Conservation (phyloP, 2,329 filamentous ascomycete species). For the Boeremia lycopersici region DNA sequence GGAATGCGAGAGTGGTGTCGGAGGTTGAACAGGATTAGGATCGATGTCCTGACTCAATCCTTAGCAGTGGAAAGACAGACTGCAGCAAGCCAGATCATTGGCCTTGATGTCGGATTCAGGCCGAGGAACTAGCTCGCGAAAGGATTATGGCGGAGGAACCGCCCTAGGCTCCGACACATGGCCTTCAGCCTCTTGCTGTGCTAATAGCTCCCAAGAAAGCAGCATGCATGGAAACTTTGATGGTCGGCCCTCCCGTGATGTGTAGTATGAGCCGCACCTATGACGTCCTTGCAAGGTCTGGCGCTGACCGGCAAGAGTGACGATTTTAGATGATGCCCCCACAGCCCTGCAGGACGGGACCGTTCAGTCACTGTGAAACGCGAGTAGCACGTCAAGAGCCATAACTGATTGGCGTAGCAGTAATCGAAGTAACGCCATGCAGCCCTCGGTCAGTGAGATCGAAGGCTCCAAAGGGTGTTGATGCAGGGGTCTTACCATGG, state of each 20-base stretch:
- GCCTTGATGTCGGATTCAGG: conserved; percentile 2
- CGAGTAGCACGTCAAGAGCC: conserved; percentile 7
- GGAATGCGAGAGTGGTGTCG: conserved; percentile 5
- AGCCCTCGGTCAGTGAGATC: conserved; percentile 21
- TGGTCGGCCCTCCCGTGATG: conserved; percentile 39
- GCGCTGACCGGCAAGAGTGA: conserved; percentile 25
- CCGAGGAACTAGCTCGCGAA: conserved; percentile 10
- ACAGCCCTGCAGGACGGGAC: conserved; percentile 25
- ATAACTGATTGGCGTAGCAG: conserved; percentile 15
- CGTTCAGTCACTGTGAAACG: conserved; percentile 10
- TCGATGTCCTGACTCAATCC: conserved; percentile 9
- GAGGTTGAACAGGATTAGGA: conserved; percentile 8
- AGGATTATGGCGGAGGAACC: background rate
- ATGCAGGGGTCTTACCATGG: conserved; percentile 36
- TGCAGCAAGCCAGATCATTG: conserved; percentile 6
- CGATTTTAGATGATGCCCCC: conserved; percentile 19
- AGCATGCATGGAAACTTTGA: conserved; percentile 7
- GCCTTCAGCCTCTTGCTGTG: conserved; percentile 10
- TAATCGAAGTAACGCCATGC: conserved; percentile 20
- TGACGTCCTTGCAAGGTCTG: conserved; percentile 27
- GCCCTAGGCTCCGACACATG: conserved; percentile 5
- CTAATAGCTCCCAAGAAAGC: background rate
- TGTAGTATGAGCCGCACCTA: conserved; percentile 24
- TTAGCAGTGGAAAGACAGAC: conserved; percentile 7
- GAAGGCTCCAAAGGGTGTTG: conserved; percentile 23